Base-by-base conservation (phyloP, 2,329 filamentous ascomycete species). In the Byssochlamys sp. region DNA sequence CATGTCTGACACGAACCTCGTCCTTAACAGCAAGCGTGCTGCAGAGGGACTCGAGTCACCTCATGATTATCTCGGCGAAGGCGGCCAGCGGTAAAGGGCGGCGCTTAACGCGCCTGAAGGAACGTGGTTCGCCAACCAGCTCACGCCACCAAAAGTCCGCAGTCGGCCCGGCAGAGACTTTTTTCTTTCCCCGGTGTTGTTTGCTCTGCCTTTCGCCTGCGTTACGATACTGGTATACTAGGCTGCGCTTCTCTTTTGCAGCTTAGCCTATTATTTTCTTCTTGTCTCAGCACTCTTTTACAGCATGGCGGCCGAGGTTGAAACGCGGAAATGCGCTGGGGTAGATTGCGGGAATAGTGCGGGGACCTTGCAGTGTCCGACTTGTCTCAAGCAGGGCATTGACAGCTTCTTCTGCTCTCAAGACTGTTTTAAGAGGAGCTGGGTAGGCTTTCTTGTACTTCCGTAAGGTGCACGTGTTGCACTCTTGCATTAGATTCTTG, bases 391-490 rank as follows among this genome's bases (percentile, higher is more conserved):
- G 77, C 79, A 91, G 51, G 89, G 88, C 56, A 87, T 91, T 71
- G 90, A 94, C 69, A 95, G 90, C 78, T 96, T 86, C 77, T 99
- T 97, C 78, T 99, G 94, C 79, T 91, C 91, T 28, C 94, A 99
- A 75, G 94, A 97, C 67, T 99, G 94, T 80, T 99, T 99, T 78
- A 97, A 96, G 81, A 87, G 86, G 75, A 99, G 91, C 80, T 99
- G 94, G 94, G 94, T 97, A 85, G 67, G 84, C 66, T 65, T 61
- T 66, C 66, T 67, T 66, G 61, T 63, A 58, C 63, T 63, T 65
- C 62, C 62, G 56, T 59, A 65, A 61, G 63, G 62, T 62, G 61
- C 65, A 64, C 58, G 55, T 58, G 55, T 55, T 29, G 39, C 54
- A 55, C 58, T 26, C 45, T 55, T 55, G 14, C 28, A 4, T 49